Base-by-base conservation (phyloP, 768 basidiomycete genomes). In the Boletus sensibilis region DNA sequence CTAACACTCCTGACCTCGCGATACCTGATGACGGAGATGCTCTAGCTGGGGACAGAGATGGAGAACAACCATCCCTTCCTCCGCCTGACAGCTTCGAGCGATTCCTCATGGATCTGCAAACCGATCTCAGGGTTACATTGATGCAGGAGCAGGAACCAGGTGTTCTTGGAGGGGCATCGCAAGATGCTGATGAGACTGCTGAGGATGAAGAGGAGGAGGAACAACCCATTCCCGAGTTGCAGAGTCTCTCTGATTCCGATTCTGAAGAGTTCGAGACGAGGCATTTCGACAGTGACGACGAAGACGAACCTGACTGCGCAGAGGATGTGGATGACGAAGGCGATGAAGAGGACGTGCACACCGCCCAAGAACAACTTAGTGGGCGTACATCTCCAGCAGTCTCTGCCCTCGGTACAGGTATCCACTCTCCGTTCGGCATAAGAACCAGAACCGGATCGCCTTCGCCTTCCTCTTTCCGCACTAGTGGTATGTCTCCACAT, bases 51-150 rank as follows among this genome's bases (percentile, higher is more conserved):
- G 68, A 55, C 12, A 52, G 57, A 49, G 57, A 66, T 2, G 47
- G 46, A 35, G 62, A 60, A 53, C 53, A 57, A 29, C n/a, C 62
- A 5, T 50, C 67, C 0, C 58, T 70, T 13, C 79, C 81, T 9
- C 72, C 77, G 0, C 87, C 87, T 63, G 86, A 85, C 56, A 86
- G 84, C 64, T 93, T 93, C 63, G 90, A 92, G 65, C 79, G 88
- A 29, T 93, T 93, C 76, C 73, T 93, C 60, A 73, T 89, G 43
- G 89, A 92, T 70, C 65, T 92, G 51, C 92, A 92, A 70, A 73
- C 79, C 18, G 91, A 92, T 68, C 72, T 93, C 52, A 74, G 91
- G 53, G 71, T 76, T 7, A 85, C 86, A 10, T 69, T 93, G 57
- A 80, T 79, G 25, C 80, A 76, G 46, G 68, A 68, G 4, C 61